Evolutionary conservation across 768 basidiomycete species (phyloP), one percentile per base, ranked within the genome.

Genomic region (Suillus bovinus): DNA sequence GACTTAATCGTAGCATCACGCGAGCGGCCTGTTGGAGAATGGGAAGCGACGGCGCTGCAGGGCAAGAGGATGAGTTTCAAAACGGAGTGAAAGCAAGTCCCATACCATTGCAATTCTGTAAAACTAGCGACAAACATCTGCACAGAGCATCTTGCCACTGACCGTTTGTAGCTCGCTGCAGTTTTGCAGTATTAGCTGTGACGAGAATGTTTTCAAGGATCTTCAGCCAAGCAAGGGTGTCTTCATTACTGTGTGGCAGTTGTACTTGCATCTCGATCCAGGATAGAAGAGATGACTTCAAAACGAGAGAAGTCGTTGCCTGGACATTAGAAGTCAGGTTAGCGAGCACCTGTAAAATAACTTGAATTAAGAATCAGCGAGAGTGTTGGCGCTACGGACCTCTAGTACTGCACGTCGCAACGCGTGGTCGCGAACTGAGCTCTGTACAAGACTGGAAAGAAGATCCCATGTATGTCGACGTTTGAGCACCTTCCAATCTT

Each of bases 391-490:
- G 5, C 56, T 1, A 76, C 81, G 34, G 64, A 89, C 91, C 81
- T 91, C 91, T 5, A 94, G 72, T 39, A 93, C 85, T 2, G 83
- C 80, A 49, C 77, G 76, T 17, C 89, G 80, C 64, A 91, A 68
- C 1, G 77, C 58, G 0, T 69, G 63, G 61, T 94, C 91, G 4
- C 76, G 74, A 49, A 78, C 72, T 0, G 85, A 84, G 62, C 86
- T 86, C 65, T 93, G 89, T 74, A 88, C 94, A 56, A 95, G 71
- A 62, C 90, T 93, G 2, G 93, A 89, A 2, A 96, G 74, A 33
- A 96, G 77, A 64, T 94, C 93, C 91, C 93, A 96, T 0, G 92
- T 93, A 69, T 94, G 91, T 31, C 95, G 78, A 50, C 93, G 80
- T 68, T 87, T 87, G 59, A 96, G 72, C 3, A 94, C 82, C 36